Percentiles rank a stretch among this genome's conserved stretches.
phyloP scores from a whole-genome alignment of 805 yeast genomes.

The Kodamaea nitidulidarum region DNA sequence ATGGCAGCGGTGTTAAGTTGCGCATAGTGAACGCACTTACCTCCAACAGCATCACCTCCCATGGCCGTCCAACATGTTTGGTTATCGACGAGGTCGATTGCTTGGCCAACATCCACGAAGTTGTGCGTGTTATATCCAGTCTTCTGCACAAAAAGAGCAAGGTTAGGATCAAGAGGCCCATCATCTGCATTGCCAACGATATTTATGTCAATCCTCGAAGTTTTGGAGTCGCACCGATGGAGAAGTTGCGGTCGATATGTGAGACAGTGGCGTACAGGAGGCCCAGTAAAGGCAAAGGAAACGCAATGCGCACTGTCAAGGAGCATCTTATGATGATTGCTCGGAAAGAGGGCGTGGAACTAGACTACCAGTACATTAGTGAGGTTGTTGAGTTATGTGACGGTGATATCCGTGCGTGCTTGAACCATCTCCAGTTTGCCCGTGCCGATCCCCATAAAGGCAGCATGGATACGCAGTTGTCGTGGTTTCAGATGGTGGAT shows the following conservation, averaged over 20 bases:
- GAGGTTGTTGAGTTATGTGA: constrained; percentile 69
- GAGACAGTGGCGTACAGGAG: constrained; percentile 67
- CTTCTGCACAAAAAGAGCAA: constrained; percentile 42
- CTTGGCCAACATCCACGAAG: constrained; percentile 32
- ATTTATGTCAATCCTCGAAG: constrained; percentile 45
- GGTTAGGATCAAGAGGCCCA: constrained; percentile 64
- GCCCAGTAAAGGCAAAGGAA: constrained; percentile 46
- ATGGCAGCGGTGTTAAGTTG: constrained; percentile 25
- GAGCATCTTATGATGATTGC: constrained; percentile 47
- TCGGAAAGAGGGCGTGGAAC: constrained; percentile 46
- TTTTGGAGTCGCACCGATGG: constrained; percentile 51
- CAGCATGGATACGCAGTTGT: constrained; percentile 58
- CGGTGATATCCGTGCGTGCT: constrained; percentile 81
- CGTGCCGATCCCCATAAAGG: constrained; percentile 8
- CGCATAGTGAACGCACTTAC: constrained; percentile 54
- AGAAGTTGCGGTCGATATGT: constrained; percentile 65
- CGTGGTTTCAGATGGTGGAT: constrained; percentile 67
- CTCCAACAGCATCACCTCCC: constrained; percentile 52
- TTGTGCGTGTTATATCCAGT: constrained; percentile 51
- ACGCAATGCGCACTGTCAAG: constrained; percentile 34
- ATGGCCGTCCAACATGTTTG: constrained; percentile 74
- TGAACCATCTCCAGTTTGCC: constrained; percentile 75
- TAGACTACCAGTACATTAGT: constrained; percentile 50
- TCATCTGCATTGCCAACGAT: constrained; percentile 90
- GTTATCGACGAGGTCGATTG: constrained; percentile 85